Evolutionary conservation across 164 flowering plant genomes (phyloP).

Genomic region (Nymphaea thermarum): DNA sequence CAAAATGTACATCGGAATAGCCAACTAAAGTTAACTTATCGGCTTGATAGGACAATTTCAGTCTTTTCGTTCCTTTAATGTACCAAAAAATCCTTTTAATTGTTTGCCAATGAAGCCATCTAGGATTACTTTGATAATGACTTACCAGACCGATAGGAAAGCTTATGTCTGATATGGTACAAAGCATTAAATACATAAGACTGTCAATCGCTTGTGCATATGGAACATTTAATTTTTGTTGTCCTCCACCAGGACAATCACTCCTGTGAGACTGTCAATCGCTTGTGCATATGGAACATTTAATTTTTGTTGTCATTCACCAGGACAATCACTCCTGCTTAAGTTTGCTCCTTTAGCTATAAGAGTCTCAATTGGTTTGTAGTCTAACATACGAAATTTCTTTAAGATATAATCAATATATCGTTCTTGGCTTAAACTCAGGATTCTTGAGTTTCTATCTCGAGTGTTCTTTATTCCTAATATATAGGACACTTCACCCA

Average conservation of each 20-base stretch:
- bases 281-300: background rate
- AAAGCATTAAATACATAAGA: background rate
- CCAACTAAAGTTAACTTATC: background rate
- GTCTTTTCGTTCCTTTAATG: background rate
- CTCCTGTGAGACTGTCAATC: background rate
- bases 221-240: background rate
- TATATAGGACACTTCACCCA: background rate
- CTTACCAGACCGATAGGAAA: background rate
- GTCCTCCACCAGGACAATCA: background rate
- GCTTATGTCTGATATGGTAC: background rate
- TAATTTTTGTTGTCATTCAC: background rate
- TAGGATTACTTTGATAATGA: background rate
- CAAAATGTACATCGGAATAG: background rate
- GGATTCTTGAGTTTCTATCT: background rate
- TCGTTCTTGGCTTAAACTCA: background rate
- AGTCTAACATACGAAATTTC: background rate
- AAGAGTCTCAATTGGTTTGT: background rate
- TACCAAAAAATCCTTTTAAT: background rate
- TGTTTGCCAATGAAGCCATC: background rate
- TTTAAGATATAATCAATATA: background rate
- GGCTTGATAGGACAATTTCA: background rate
- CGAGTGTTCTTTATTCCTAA: slow-evolving; percentile 15
- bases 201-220: background rate
- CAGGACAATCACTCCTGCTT: background rate
- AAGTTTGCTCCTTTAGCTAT: background rate